Base-by-base conservation (phyloP, 106 monocot species). In the Ottelia alismoides region DNA sequence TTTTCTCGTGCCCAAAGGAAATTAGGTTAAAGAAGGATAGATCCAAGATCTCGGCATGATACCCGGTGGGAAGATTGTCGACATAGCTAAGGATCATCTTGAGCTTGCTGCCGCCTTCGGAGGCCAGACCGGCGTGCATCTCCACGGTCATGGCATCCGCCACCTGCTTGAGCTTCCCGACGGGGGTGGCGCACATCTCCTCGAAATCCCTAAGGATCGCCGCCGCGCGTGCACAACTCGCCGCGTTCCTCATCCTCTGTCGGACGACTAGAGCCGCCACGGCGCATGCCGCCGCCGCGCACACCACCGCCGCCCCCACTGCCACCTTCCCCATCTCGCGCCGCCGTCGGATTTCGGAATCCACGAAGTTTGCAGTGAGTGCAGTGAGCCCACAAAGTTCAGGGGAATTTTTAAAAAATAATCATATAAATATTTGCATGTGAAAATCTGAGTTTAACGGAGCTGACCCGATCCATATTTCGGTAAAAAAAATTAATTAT, bases 241-340 rank as follows among this genome's bases (percentile, higher is more conserved):
- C 50, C 3, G 50, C n/a, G 22, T 24, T 50, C 50, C n/a, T 50
- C 50, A 50, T 50, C 50, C 22, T 20, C 11, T 23, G 50, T 24
- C 50, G 14, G 3, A 50, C 22, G n/a, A 50, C 22, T 24, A 50
- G 50, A 2, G 50, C 50, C 10, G 50, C 50, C 50, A n/a, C n/a
- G n/a, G n/a, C n/a, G n/a, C n/a, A n/a, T n/a, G n/a, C n/a, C n/a
- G n/a, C n/a, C n/a, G n/a, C 50, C 50, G 50, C 50, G 16, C 46
- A 47, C 12, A 20, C 50, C 22, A 50, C 50, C 20, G 50, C 50
- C 50, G 50, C 50, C 9, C 50, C 50, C n/a, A 50, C 50, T 23
- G 50, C 50, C 2, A 50, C 50, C 50, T 50, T 50, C n/a, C 50
- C 50, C 50, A 50, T 50, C 50, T 47, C 16, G n/a, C n/a, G n/a